A percentile compares a stretch with the other conserved stretches of the same genome.
Evolutionary conservation across 768 basidiomycete species (phyloP).

Genomic region (Aureoboletus auriporus): DNA sequence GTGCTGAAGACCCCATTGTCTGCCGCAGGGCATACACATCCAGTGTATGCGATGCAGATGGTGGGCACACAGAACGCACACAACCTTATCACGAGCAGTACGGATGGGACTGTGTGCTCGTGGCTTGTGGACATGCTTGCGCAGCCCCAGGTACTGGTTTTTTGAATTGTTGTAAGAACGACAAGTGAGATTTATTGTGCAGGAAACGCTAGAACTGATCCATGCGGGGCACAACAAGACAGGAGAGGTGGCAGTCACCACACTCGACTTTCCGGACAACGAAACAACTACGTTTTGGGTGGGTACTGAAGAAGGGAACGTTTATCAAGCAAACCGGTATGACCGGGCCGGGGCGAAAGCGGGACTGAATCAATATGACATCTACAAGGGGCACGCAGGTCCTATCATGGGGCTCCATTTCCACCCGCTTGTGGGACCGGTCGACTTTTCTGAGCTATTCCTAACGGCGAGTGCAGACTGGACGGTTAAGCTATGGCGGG

Average conservation of each 20-base stretch:
- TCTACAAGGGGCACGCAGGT: conserved; percentile 89
- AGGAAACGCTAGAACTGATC: conserved; percentile 92
- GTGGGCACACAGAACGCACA: conserved; percentile 99
- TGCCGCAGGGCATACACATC: conserved; percentile 95
- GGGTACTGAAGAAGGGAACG: conserved; percentile 96
- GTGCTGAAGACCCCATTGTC: conserved; percentile 96
- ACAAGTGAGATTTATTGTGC: conserved; percentile 2
- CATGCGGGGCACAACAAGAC: conserved; percentile 95
- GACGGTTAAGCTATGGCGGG: conserved; percentile 97
- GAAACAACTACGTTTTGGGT: conserved; percentile 98
- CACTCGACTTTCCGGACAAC: conserved; percentile 90
- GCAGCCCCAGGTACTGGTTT: conserved; percentile 75
- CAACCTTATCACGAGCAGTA: conserved; percentile 93
- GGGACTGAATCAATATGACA: conserved; percentile 87
- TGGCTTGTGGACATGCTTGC: conserved; percentile 99
- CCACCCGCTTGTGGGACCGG: conserved; percentile 85
- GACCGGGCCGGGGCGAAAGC: conserved; percentile 97
- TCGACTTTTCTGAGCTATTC: conserved; percentile 96
- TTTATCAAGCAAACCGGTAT: conserved; percentile 95
- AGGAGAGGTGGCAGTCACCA: conserved; percentile 92
- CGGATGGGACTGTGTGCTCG: conserved; percentile 94
- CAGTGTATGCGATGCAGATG: conserved; percentile 97
- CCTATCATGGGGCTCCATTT: conserved; percentile 94
- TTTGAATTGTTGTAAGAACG: background rate
- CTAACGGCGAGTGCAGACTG: conserved; percentile 92